Conservation (phyloP, 2,329 filamentous ascomycete species). For the Rutstroemia sp. region DNA sequence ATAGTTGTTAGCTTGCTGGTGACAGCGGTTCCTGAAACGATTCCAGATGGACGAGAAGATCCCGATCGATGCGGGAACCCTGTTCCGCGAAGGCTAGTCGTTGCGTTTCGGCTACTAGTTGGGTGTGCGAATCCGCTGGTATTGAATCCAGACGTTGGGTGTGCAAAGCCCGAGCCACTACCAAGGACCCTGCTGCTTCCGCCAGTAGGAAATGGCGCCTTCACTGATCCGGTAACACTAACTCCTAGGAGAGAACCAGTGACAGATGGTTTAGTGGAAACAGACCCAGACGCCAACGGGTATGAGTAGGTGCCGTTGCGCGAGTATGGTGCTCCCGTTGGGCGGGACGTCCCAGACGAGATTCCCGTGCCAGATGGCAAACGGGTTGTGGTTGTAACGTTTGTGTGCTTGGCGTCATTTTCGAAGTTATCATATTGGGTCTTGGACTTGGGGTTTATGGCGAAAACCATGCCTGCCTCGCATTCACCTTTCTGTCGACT, state of each 20-base stretch:
- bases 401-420: slow-evolving; percentile 2
- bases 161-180: not conserved
- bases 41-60: not conserved
- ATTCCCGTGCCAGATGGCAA: not conserved
- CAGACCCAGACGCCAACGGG: not conserved
- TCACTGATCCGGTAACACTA: not conserved
- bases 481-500: slow-evolving; percentile 10
- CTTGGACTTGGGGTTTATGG: slow-evolving; percentile 9
- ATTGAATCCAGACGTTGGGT: too few species aligned
- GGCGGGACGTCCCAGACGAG: not conserved
- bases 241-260: not conserved
- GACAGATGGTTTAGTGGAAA: not conserved
- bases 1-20: not conserved
- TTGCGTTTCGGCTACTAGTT: not conserved
- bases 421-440: slow-evolving; percentile 3
- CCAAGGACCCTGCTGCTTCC: not conserved
- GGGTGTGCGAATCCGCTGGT: not conserved
- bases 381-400: not conserved
- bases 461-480: slow-evolving; percentile 14
- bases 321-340: not conserved
- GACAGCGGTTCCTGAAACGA: not conserved
- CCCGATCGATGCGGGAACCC: not conserved
- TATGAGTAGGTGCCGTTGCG: slow-evolving; percentile 3
- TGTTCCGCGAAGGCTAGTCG: not conserved
- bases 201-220: not conserved